phyloP scores from a whole-genome alignment of 441 rosid species.

The Eruca vesicaria region DNA sequence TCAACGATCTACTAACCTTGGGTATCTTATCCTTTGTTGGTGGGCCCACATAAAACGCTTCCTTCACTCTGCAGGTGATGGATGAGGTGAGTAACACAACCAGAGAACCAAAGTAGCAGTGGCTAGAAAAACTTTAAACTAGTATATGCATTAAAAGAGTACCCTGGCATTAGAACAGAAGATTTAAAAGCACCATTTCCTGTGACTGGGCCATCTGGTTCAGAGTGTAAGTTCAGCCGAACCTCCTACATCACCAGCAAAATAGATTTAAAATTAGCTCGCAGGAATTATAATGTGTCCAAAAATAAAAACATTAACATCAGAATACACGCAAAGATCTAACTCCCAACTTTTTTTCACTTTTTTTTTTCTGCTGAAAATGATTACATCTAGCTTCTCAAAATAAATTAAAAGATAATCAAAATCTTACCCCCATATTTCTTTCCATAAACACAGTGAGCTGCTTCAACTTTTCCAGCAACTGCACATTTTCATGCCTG shows the following conservation, averaged over 20 bases:
- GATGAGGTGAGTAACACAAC: constrained; percentile 7
- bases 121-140: constrained; percentile 17
- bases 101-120: background rate
- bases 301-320: background rate
- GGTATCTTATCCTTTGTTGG: constrained; percentile 90
- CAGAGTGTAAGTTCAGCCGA: constrained; percentile 76
- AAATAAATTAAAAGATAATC: background rate
- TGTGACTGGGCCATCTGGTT: constrained; percentile 94
- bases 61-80: constrained; percentile 60
- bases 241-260: constrained; percentile 49
- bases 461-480: constrained; percentile 90
- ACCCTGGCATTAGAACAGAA: constrained; percentile 88
- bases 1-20: constrained; percentile 51
- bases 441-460: constrained; percentile 79
- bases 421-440: constrained; percentile 73
- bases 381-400: background rate
- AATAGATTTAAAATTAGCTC: constrained; percentile 4
- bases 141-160: constrained; percentile 28
- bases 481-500: constrained; percentile 95
- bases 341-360: background rate
- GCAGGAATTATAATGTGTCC: background rate
- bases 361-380: background rate
- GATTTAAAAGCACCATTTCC: constrained; percentile 88
- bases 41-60: constrained; percentile 86
- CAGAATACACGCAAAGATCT: background rate